Evolutionary conservation across 805 yeast genomes (phyloP).

Genomic region (Lachancea quebecensis): DNA sequence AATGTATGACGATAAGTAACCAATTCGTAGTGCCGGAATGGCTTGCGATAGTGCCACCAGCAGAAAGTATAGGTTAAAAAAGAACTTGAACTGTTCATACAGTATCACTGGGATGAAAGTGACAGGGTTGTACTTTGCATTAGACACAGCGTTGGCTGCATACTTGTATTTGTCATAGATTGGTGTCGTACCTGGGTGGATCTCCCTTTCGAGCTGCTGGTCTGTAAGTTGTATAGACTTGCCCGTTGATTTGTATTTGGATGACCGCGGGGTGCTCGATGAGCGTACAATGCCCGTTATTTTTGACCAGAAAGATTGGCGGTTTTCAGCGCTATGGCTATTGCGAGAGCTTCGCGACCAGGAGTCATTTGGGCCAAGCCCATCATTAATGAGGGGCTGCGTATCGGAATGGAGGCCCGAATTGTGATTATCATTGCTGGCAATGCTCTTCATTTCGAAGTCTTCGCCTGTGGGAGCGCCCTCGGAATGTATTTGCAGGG

Average conservation of each 20-base stretch:
- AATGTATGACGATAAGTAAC: slow-evolving; percentile 85
- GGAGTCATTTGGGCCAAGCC: slow-evolving; percentile 1
- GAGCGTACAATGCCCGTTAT: slow-evolving; percentile 2
- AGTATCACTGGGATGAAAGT: slow-evolving; percentile 84
- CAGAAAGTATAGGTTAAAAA: slow-evolving; percentile 86
- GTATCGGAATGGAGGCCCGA: slow-evolving; percentile 9
- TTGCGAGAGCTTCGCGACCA: neutral
- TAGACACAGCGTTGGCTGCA: slow-evolving; percentile 77
- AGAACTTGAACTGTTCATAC: slow-evolving; percentile 94
- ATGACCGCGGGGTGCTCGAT: slow-evolving; percentile 8
- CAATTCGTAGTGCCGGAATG: slow-evolving; percentile 83
- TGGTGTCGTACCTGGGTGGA: slow-evolving; percentile 38
- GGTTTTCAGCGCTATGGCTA: neutral
- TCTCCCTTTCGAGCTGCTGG: slow-evolving; percentile 34
- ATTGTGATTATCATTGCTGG: slow-evolving; percentile 8
- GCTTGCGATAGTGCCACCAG: slow-evolving; percentile 92
- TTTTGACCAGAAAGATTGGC: slow-evolving; percentile 13
- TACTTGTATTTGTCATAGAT: slow-evolving; percentile 31
- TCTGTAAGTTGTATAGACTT: slow-evolving; percentile 22
- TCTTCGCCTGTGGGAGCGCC: slow-evolving; percentile 15
- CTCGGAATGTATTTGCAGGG: slow-evolving; percentile 35
- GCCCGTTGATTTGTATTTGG: slow-evolving; percentile 2
- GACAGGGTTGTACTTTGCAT: slow-evolving; percentile 86
- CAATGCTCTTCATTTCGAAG: slow-evolving; percentile 27
- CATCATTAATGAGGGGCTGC: slow-evolving; percentile 11